phyloP scores from a whole-genome alignment of 805 yeast genomes.

The Schizosaccharomyces japonicus region DNA sequence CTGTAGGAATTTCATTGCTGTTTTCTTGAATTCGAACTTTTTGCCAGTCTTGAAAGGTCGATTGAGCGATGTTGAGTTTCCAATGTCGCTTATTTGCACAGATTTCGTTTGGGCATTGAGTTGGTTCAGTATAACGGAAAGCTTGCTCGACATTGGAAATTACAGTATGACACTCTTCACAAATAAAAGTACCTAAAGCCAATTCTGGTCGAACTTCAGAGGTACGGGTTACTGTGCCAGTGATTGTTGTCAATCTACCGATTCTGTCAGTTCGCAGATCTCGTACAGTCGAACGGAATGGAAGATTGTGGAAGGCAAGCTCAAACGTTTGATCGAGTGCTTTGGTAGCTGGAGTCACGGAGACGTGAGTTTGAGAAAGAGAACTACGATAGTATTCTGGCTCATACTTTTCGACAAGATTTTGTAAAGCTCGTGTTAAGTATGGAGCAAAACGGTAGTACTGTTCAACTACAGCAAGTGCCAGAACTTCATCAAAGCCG shows the following conservation, averaged over 20 bases:
- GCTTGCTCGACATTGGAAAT: slow-evolving; percentile 80
- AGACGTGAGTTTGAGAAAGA: neutral
- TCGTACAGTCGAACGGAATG: slow-evolving; percentile 60
- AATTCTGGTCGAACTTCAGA: slow-evolving; percentile 92
- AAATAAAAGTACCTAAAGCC: slow-evolving; percentile 61
- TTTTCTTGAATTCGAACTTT: slow-evolving; percentile 86
- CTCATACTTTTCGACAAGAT: slow-evolving; percentile 47
- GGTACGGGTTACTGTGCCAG: slow-evolving; percentile 90
- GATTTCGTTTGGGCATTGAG: slow-evolving; percentile 65
- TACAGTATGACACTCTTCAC: slow-evolving; percentile 66
- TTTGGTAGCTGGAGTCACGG: neutral
- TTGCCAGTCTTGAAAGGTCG: slow-evolving; percentile 90
- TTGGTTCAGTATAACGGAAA: slow-evolving; percentile 84
- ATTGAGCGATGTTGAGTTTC: slow-evolving; percentile 62
- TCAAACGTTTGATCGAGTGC: slow-evolving; percentile 49
- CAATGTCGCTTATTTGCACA: slow-evolving; percentile 73
- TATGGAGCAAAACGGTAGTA: slow-evolving; percentile 83
- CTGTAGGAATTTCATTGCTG: slow-evolving; percentile 89
- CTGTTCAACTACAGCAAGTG: slow-evolving; percentile 72
- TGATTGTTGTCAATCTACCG: slow-evolving; percentile 59
- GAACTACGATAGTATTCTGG: slow-evolving; percentile 21
- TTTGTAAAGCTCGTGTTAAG: slow-evolving; percentile 46
- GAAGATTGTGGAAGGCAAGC: slow-evolving; percentile 68
- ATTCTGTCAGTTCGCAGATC: slow-evolving; percentile 75
- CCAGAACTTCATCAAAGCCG: slow-evolving; percentile 48